Base-by-base conservation (phyloP, 495 filamentous ascomycete genomes). In the Annulohypoxylon maeteangense region DNA sequence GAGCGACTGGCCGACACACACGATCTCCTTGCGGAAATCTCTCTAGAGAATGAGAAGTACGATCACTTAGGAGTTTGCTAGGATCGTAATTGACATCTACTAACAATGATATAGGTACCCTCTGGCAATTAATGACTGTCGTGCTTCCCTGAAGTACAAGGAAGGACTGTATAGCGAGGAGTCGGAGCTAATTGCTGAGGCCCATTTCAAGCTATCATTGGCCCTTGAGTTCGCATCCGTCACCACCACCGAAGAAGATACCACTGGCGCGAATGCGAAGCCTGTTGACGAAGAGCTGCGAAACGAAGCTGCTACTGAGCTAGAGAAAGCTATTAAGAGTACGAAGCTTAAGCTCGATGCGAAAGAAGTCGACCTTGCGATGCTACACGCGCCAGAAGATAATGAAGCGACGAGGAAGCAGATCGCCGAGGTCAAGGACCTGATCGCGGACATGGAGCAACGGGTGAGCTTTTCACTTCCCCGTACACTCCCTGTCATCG, bases 171-270 rank as follows among this genome's bases (percentile, higher is more conserved):
- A 91, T 75, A 86, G 93, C 1, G 80, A 88, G 53, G 91, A 95
- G 53, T 94, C 93, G 40, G 89, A 90, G 58, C 85, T 94, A 18
- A 84, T 98, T 59, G 93, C 94, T 31, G 95, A 99, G 84, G 95
- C 92, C 38, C 92, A 98, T 78, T 98, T 90, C 82, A 98, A 97
- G 78, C 88, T 98, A 47, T 97, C 96, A 1, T 89, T 99, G 44
- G 96, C 95, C 0, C 87, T 98, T 18, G 95, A 99, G 78, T 98
- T 98, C 69, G 90, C 91, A 11, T 93, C 93, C 0, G 87, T 93
- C n/a, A 92, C 87, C 32, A 86, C 89, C 40, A 84, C 85, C 12
- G 79, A 84, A 27, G 86, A 87, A 36, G 84, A 86, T 31, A 78
- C 73, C 36, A 62, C 71, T 10, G 74, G 67, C 29, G 67, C 72